phyloP scores from a whole-genome alignment of 2,329 filamentous ascomycete genomes.

The Daldinia sp. region DNA sequence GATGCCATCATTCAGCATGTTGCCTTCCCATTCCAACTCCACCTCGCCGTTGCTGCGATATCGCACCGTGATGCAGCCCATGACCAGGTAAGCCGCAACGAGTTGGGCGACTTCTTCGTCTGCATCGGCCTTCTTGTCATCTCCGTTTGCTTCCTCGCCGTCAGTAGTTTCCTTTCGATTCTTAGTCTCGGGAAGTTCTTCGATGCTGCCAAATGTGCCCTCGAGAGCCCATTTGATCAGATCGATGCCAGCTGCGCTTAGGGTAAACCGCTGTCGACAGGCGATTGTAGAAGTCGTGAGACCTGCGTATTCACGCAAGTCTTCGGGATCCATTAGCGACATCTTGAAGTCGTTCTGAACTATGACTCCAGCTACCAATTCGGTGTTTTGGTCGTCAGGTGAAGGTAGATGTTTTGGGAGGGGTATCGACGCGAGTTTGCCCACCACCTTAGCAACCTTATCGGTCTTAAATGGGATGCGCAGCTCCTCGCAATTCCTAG shows the following conservation, averaged over 20 bases:
- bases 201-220: slow-evolving; percentile 90
- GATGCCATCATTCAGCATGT: slow-evolving; percentile 96
- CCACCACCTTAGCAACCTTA: slow-evolving; percentile 95
- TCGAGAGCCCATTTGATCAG: slow-evolving; percentile 94
- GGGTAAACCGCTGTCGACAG: slow-evolving; percentile 89
- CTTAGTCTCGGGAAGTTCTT: slow-evolving; percentile 71
- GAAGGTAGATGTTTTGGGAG: slow-evolving; percentile 65
- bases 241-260: slow-evolving; percentile 89
- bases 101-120: slow-evolving; percentile 73
- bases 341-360: slow-evolving; percentile 99
- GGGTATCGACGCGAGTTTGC: slow-evolving; percentile 85
- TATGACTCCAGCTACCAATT: slow-evolving; percentile 86
- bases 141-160: slow-evolving; percentile 49
- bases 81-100: slow-evolving; percentile 75
- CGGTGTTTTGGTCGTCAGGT: slow-evolving; percentile 52
- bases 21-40: slow-evolving; percentile 96
- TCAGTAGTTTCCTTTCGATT: slow-evolving; percentile 55
- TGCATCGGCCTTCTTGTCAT: slow-evolving; percentile 64
- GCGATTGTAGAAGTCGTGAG: slow-evolving; percentile 93
- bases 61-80: slow-evolving; percentile 90
- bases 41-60: slow-evolving; percentile 83
- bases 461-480: slow-evolving; percentile 95
- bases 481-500: slow-evolving; percentile 93
- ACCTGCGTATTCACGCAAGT: slow-evolving; percentile 95
- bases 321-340: slow-evolving; percentile 95